A percentile compares a stretch with the other conserved stretches of the same genome.
Evolutionary conservation across 2,329 filamentous ascomycete species (phyloP).

Genomic region (Fusarium nematophilum): DNA sequence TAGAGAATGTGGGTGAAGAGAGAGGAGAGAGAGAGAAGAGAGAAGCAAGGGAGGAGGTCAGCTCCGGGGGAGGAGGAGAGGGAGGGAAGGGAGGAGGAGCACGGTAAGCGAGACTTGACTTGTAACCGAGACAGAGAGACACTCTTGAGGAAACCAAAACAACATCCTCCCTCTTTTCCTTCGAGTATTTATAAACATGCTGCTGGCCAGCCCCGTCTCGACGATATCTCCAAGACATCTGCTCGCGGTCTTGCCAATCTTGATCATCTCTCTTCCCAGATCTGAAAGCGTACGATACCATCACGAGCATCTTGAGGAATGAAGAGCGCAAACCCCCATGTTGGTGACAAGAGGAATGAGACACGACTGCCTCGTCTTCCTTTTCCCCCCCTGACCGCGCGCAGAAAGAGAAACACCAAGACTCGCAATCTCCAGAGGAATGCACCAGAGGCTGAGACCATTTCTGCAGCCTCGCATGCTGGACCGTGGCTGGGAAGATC

Average conservation of each 20-base stretch:
- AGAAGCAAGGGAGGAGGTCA: constrained; percentile 2
- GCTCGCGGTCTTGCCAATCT: neutral
- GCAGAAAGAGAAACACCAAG: neutral
- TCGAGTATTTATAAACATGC: neutral
- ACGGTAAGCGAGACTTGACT: constrained; percentile 15
- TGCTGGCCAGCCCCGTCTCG: neutral
- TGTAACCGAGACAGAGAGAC: neutral
- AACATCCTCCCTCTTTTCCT: neutral
- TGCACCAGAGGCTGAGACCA: constrained; percentile 23
- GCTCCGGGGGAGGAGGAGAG: neutral
- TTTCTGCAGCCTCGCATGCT: neutral
- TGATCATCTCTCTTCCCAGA: neutral
- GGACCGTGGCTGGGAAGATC: neutral
- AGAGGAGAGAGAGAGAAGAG: neutral
- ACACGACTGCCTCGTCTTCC: neutral
- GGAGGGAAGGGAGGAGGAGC: constrained; percentile 10
- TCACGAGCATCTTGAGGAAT: neutral
- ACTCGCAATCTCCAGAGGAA: constrained; percentile 30
- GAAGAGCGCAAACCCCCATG: neutral
- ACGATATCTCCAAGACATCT: constrained; percentile 1
- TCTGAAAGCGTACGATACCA: constrained; percentile 16
- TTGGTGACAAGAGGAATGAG: constrained; percentile 17
- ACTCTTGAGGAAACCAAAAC: neutral
- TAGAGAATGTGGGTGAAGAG: constrained; percentile 14
- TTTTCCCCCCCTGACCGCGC: neutral